Evolutionary conservation across 768 basidiomycete genomes (phyloP), one percentile per base, ranked within the genome.

Genomic region (Kwoniella botswanensis): DNA sequence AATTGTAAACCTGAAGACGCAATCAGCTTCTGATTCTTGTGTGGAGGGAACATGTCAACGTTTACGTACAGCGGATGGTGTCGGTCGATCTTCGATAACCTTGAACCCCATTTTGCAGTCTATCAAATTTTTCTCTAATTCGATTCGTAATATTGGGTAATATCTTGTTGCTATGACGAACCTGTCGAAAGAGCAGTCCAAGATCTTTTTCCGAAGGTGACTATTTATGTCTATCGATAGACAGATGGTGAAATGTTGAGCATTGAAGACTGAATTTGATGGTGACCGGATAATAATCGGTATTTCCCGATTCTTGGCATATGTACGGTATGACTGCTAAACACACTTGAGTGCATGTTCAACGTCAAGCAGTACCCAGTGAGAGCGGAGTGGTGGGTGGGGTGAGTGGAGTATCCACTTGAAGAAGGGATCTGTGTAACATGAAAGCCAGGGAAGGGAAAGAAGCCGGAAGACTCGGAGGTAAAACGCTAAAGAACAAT

Each of bases 1-100:
- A 85, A 73, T 86, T 86, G 81, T 86, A 86, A n/a, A 72, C 71
- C 68, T 72, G 46, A 12, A 41, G 17, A 26, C 26, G 55, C 22
- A 17, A 21, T 56, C 55, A 56, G 55, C 21, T 26, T 17, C 21
- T 53, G 52, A 53, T 17, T 53, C 52, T 22, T 53, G 52, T 17
- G 17, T 53, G 10, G 11, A 17, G 6, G 12, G 46, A 17, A 50
- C 52, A 66, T 35, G 35, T 35, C 35, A 9, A 35, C 35, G 7
- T 35, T 35, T 35, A 35, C 65, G 55, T 44, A 67, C 66, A 46
- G 24, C 66, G 4, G 66, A 57, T 11, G 66, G 74, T 35, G 74
- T 75, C 17, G 74, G 74, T 54, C 74, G 44, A 55, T 75, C 74
- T 58, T 75, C 74, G 24, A 75, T 56, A 58, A 75, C 70, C 24